These are phyloP conservation scores for Microdochium bolleyi DNA, from an alignment of 2,329 filamentous ascomycete species.

Conservation along the genomic window DNA sequence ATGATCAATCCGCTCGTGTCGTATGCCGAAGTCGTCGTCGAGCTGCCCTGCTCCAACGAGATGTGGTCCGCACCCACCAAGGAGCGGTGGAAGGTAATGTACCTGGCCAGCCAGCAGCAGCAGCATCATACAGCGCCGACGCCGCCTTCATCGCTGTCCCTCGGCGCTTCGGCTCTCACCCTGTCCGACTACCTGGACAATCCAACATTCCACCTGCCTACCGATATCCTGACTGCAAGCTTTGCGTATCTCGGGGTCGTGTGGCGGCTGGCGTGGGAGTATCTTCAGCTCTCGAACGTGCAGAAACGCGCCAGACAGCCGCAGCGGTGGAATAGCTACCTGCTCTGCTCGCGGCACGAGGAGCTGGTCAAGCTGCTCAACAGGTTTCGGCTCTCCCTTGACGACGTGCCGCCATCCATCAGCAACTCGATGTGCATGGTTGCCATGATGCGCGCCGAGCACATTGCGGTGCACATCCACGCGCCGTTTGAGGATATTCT, in stretches of 20 bases:
- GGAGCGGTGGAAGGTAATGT: constrained; percentile 15
- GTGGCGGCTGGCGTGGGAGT: constrained; percentile 21
- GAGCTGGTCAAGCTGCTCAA: constrained; percentile 17
- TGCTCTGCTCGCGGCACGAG: constrained; percentile 16
- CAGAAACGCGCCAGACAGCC: constrained; percentile 9
- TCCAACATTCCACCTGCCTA: neutral
- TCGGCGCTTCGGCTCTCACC: neutral
- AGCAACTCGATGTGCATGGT: constrained; percentile 6
- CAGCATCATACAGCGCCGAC: neutral
- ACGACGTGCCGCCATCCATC: constrained; percentile 7
- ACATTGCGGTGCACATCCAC: constrained; percentile 25
- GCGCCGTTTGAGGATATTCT: constrained; percentile 33
- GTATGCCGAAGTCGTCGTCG: constrained; percentile 19
- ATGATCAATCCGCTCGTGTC: constrained; percentile 19
- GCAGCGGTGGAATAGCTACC: constrained; percentile 16
- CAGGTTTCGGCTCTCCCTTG: constrained; percentile 9
- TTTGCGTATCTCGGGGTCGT: constrained; percentile 11
- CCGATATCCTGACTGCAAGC: constrained; percentile 1
- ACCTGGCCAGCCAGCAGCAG: neutral
- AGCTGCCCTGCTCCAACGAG: constrained; percentile 12
- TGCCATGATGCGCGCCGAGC: constrained; percentile 18
- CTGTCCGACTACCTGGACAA: constrained; percentile 12
- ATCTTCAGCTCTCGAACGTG: constrained; percentile 16
- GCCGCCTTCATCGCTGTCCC: neutral
- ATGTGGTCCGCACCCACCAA: constrained; percentile 15